Evolutionary conservation across 2,329 filamentous ascomycete genomes (phyloP), one percentile per base, ranked within the genome.

Genomic region (Xylaria sp.): DNA sequence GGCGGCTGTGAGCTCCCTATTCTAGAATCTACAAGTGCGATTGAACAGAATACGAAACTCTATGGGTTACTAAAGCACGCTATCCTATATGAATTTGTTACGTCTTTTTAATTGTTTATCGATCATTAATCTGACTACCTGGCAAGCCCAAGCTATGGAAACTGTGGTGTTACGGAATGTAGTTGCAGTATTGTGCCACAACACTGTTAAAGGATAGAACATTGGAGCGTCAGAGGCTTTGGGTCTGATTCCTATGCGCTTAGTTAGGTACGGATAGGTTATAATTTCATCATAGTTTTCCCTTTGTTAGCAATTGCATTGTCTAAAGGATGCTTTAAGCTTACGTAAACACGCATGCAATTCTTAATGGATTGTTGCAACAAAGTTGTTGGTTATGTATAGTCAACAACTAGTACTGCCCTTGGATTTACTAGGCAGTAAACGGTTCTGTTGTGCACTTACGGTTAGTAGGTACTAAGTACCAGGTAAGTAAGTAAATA

Each of bases 311-410:
- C n/a, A n/a, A n/a, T n/a, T n/a, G n/a, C n/a, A n/a, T n/a, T n/a
- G n/a, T n/a, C n/a, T n/a, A n/a, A n/a, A n/a, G n/a, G n/a, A n/a
- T n/a, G n/a, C n/a, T 47, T 61, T 53, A 47, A 61, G 58, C 58
- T 61, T 53, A 61, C 47, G 57, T 20, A 50, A 59, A 50, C 56
- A 49, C 45, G 45, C 39, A 61, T 61, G 53, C 47, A 47, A 61
- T 61, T 47, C 58, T 61, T n/a, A 53, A 61, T 61, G 47, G 47
- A 61, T 61, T 61, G 47, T 61, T 61, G 58, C 58, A 51, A 61
- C 58, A 36, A 61, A 61, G 58, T 53, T 47, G 47, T 61, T 61
- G 47, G 44, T 61, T 62, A n/a, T n/a, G n/a, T n/a, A n/a, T n/a
- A n/a, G n/a, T n/a, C n/a, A n/a, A n/a, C n/a, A n/a, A n/a, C n/a